phyloP scores from a whole-genome alignment of 805 yeast species.

The Teunomyces pallodes region DNA sequence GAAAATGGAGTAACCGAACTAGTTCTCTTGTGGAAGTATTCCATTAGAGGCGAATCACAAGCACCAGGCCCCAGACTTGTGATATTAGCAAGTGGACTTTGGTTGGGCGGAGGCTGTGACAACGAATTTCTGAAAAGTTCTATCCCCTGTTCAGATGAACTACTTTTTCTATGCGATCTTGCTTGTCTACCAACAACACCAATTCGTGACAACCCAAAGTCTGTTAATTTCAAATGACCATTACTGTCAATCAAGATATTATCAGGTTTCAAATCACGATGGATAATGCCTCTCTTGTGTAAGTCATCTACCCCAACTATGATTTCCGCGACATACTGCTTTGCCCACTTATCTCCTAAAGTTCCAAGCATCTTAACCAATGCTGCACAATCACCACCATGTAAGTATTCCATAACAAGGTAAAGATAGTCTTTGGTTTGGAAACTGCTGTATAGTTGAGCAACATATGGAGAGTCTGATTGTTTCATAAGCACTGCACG shows the following conservation, averaged over 20 bases:
- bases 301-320: slow-evolving; percentile 87
- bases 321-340: slow-evolving; percentile 83
- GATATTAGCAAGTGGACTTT: slow-evolving; percentile 24
- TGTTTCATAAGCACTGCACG: slow-evolving; percentile 98
- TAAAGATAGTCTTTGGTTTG: slow-evolving; percentile 85
- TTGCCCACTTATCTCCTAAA: slow-evolving; percentile 83
- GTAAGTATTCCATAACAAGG: slow-evolving; percentile 92
- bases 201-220: slow-evolving; percentile 89
- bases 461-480: slow-evolving; percentile 89
- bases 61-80: slow-evolving; percentile 9
- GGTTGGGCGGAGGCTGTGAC: slow-evolving; percentile 12
- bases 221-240: slow-evolving; percentile 92
- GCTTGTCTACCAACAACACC: slow-evolving; percentile 84
- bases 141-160: slow-evolving; percentile 41
- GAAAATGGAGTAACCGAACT: slow-evolving; percentile 45
- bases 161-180: slow-evolving; percentile 35
- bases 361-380: slow-evolving; percentile 78
- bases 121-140: slow-evolving; percentile 36
- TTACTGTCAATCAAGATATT: slow-evolving; percentile 78
- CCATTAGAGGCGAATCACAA: slow-evolving; percentile 26
- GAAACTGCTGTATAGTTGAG: slow-evolving; percentile 81
- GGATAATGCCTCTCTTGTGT: slow-evolving; percentile 86
- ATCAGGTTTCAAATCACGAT: slow-evolving; percentile 94
- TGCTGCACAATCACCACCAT: slow-evolving; percentile 95
- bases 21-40: slow-evolving; percentile 30